phyloP scores from a whole-genome alignment of 1,139 yeast species.

The Geotrichum aggregatum region DNA sequence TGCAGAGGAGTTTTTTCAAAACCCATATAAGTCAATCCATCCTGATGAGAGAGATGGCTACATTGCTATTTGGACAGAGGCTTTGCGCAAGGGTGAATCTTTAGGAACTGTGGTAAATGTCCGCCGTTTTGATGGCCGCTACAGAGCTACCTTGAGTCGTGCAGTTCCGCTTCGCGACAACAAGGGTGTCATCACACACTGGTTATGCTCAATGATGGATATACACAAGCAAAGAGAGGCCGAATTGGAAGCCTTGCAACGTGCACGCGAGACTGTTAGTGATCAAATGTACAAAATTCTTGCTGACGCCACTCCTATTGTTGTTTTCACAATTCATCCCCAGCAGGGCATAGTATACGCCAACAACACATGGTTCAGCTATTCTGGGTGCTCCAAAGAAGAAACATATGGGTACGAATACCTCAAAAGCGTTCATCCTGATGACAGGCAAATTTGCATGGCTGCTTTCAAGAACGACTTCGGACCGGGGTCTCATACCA shows the following conservation, averaged over 20 bases:
- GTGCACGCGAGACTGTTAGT: slow-evolving; percentile 36
- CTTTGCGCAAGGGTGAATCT: slow-evolving; percentile 35
- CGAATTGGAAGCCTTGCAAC: slow-evolving; percentile 34
- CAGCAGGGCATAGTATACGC: slow-evolving; percentile 36
- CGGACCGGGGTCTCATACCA: slow-evolving; percentile 24
- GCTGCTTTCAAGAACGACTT: slow-evolving; percentile 24
- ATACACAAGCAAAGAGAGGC: slow-evolving; percentile 38
- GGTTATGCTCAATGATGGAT: slow-evolving; percentile 41
- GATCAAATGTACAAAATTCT: slow-evolving; percentile 37
- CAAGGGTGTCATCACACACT: slow-evolving; percentile 36
- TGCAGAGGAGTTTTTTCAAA: slow-evolving; percentile 32
- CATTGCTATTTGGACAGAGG: slow-evolving; percentile 32
- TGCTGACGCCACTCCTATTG: slow-evolving; percentile 39
- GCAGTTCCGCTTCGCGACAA: slow-evolving; percentile 38
- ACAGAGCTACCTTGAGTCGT: slow-evolving; percentile 35
- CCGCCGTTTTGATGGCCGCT: slow-evolving; percentile 37
- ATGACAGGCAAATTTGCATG: slow-evolving; percentile 34
- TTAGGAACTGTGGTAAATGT: slow-evolving; percentile 34
- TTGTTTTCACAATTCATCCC: slow-evolving; percentile 37
- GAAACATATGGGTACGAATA: slow-evolving; percentile 37
- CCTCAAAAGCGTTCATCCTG: slow-evolving; percentile 31
- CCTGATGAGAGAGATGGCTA: slow-evolving; percentile 34
- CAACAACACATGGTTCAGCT: slow-evolving; percentile 38
- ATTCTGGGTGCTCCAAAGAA: slow-evolving; percentile 33
- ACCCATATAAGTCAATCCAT: slow-evolving; percentile 32